phyloP scores from a whole-genome alignment of 345 rosid species.

The Populus deltoides region DNA sequence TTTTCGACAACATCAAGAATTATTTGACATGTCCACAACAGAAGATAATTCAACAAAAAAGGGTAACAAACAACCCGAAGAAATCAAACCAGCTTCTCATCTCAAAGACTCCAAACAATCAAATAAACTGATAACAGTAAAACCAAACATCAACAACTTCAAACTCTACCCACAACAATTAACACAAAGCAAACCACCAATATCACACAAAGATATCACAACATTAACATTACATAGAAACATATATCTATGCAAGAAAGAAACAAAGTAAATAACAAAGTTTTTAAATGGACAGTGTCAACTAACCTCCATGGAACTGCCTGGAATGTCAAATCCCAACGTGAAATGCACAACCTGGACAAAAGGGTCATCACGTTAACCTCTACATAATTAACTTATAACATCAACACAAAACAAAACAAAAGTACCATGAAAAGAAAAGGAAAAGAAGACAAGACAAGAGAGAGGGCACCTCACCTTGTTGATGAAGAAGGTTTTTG shows the following conservation, averaged over 20 bases:
- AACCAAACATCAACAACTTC: constrained; percentile 30
- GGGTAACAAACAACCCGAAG: constrained; percentile 11
- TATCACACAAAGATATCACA: constrained; percentile 18
- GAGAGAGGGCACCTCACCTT: constrained; percentile 13
- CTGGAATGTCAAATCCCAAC: constrained; percentile 33
- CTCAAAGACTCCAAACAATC: constrained; percentile 20
- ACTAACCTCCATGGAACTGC: constrained; percentile 30
- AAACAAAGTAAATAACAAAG: constrained; percentile 2
- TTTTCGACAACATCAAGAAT: constrained; percentile 16
- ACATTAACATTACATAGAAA: constrained; percentile 23
- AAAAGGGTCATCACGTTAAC: constrained; percentile 39
- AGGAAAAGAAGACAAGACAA: not conserved
- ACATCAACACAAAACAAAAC: not conserved
- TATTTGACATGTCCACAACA: constrained; percentile 16
- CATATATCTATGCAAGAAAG: constrained; percentile 12
- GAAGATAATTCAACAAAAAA: constrained; percentile 14
- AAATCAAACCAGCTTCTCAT: constrained; percentile 17
- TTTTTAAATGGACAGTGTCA: not conserved
- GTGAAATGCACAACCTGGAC: constrained; percentile 34
- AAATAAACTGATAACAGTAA: constrained; percentile 23
- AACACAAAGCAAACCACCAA: constrained; percentile 2
- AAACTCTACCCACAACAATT: constrained; percentile 11
- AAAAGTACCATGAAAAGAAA: constrained; percentile 6
- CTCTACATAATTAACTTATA: not conserved
- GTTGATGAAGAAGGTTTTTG: constrained; percentile 6